Evolutionary conservation across 352 stramenopile genomes (phyloP).

Genomic region (Chrysophaeum taylorii): DNA sequence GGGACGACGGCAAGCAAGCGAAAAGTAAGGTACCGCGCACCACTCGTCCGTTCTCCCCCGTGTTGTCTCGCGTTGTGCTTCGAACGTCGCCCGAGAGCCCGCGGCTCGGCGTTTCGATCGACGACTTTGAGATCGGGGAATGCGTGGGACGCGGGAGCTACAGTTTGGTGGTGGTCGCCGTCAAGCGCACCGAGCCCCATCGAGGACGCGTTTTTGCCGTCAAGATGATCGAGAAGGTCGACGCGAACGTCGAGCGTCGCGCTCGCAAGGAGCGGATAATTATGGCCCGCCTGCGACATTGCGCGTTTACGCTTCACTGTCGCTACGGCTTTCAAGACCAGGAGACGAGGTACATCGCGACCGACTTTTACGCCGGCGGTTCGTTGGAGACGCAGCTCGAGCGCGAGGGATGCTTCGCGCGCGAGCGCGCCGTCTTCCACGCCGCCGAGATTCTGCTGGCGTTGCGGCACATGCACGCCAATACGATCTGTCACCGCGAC

Average conservation of each 20-base stretch:
- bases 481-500: constrained; percentile 44
- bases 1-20: too few species aligned
- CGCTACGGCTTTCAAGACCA: constrained; percentile 48
- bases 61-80: background rate
- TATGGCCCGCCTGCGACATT: background rate
- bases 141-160: background rate
- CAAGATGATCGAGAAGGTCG: background rate
- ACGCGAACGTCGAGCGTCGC: background rate
- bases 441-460: constrained; percentile 66
- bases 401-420: constrained; percentile 25
- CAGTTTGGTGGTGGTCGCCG: background rate
- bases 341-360: constrained; percentile 56
- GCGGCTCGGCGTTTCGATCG: background rate
- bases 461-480: constrained; percentile 67
- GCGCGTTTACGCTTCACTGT: background rate
- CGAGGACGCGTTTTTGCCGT: too few species aligned
- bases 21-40: too few species aligned
- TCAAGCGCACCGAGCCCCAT: too few species aligned
- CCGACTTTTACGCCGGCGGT: constrained; percentile 74
- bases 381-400: constrained; percentile 75
- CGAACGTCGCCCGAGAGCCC: background rate
- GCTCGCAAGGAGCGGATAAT: background rate
- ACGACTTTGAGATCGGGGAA: background rate
- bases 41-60: background rate
- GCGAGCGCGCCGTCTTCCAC: constrained; percentile 48